Base-by-base conservation (phyloP, 106 monocot species). In the Allium cepa region DNA sequence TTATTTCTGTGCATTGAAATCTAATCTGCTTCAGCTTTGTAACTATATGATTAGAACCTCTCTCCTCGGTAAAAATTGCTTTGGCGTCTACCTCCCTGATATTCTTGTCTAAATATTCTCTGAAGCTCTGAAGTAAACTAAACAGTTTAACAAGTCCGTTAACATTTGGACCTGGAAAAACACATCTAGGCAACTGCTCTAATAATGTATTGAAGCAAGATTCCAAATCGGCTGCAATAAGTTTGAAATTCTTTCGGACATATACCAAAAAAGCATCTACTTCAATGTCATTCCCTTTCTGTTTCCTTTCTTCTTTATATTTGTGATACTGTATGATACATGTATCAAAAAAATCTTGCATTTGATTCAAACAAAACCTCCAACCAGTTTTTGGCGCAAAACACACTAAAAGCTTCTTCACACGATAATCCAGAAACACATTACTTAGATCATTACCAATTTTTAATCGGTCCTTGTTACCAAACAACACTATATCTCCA, bases 401-500 rank as follows among this genome's bases (percentile, higher is more conserved):
- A 53, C 67, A 67, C 52, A 13, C 53, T 3, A 11, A 53, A 26
- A 92, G 84, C 36, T 49, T 75, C 26, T 16, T 9, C 0, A 59
- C 64, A 48, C 91, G 87, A 53, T 71, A 3, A 4, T 82, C 81
- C 3, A 91, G 17, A 59, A 84, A 91, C 17, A 91, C 56, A 0
- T 79, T 67, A 12, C 47, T 17, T 7, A 91, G 76, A 22, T 82
- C 51, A n/a, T 58, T 47, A 8, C 64, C 61, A 50, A 82, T 69
- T 15, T 73, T 70, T 87, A 92, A 82, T 15, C 87, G 62, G 5
- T 80, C 59, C 17, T 80, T 68, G 45, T 79, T 92, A 1, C 91
- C 91, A 68, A 78, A 71, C n/a, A 91, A 17, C 1, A 87, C 57
- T 0, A 91, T 15, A 46, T 87, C 81, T 11, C 67, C 91, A 0